Evolutionary conservation across 2,329 filamentous ascomycete species (phyloP), one percentile per base, ranked within the genome.

Genomic region (Elsinoe fawcettii): DNA sequence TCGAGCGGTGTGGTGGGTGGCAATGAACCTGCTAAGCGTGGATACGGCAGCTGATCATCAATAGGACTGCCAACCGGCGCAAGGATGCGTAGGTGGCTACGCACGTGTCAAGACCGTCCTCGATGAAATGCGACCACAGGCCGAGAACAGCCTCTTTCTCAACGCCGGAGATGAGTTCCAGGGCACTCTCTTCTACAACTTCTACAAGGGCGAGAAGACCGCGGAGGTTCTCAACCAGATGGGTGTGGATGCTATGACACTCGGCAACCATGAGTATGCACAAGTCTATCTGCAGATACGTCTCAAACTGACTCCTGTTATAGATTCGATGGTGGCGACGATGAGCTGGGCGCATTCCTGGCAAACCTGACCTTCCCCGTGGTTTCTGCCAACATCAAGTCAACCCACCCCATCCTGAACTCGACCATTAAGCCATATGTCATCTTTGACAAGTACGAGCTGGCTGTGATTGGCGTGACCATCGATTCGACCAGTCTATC

Each of bases 81-180:
- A 55, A 30, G 39, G 53, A 44, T 46, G 39, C 22, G 53, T 43
- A 16, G 37, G 53, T 16, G 39, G 53, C 14, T 46, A 55, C 53
- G 49, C 49, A 1, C 79, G 83, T 58, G 79, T 86, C 67, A 84
- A 84, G 73, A 75, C 77, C 18, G 76, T 81, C 5, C 71, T 86
- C 36, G 76, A 84, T 55, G 74, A 78, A 63, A 76, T 81, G 23
- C 77, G 82, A 27, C 75, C 79, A 4, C 73, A 75, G 27, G 74
- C 83, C 64, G 76, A 80, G n/a, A 80, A 85, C 65, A 81, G 80
- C 57, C 72, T 86, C 14, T 80, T 81, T 71, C 71, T 86, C 46
- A 84, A 86, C 57, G 80, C 79, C 1, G 84, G 84, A n/a, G 84
- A 86, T 63, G 84, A 86, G 66, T 86, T 86, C 66, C 81, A 86